Conservation (phyloP, 345 rosid species). For the Rubroshorea leprosula region DNA sequence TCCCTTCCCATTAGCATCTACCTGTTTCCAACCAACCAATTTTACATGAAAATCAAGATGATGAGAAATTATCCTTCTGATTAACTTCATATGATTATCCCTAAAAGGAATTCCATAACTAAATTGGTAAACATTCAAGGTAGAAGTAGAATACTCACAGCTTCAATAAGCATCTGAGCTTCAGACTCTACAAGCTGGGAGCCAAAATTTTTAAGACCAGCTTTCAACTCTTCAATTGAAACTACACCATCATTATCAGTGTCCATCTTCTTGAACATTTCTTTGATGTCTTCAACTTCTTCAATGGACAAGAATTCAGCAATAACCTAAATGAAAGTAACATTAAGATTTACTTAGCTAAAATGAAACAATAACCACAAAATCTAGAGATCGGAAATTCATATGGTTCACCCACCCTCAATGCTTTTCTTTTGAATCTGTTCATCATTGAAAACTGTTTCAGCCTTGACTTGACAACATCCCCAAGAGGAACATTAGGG, state of each 20-base stretch:
- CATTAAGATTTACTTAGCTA: background rate
- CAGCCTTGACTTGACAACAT: conserved; percentile 93
- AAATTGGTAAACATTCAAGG: conserved; percentile 1
- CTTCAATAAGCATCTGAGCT: conserved; percentile 93
- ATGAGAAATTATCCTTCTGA: too few relatives aligned
- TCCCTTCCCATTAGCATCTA: conserved; percentile 88
- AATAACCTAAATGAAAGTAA: conserved; percentile 55
- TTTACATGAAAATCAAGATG: too few relatives aligned
- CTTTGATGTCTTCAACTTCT: conserved; percentile 94
- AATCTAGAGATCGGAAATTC: conserved; percentile 8
- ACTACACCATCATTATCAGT: conserved; percentile 82
- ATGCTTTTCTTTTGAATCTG: conserved; percentile 99
- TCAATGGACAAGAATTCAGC: conserved; percentile 87
- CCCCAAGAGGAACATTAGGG: conserved; percentile 96
- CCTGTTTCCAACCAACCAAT: conserved; percentile 45
- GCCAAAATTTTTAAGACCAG: conserved; percentile 65
- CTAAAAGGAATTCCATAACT: background rate
- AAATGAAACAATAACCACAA: background rate
- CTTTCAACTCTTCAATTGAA: conserved; percentile 85
- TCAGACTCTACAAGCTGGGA: conserved; percentile 93
- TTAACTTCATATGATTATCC: too few relatives aligned
- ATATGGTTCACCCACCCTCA: conserved; percentile 61
- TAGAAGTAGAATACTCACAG: conserved; percentile 50
- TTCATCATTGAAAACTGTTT: conserved; percentile 99
- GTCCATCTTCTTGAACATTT: conserved; percentile 92